A percentile compares a stretch with the other conserved stretches of the same genome.
These are phyloP conservation scores for Haplosporangium sp. DNA, from an alignment of 371 early-diverging fungal genomes.

Conservation along the genomic window DNA sequence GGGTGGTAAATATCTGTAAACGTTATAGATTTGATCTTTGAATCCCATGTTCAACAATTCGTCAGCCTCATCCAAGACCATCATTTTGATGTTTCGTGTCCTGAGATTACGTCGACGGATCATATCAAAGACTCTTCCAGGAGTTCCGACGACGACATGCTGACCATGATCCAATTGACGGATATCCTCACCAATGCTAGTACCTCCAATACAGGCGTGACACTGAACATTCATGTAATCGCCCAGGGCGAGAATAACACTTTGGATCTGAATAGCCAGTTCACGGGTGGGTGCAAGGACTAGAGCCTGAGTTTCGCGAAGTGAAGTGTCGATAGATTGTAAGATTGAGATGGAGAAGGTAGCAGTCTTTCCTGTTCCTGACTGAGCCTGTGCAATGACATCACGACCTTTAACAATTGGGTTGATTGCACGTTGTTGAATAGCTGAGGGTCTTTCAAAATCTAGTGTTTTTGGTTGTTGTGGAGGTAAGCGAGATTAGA, in stretches of 20 bases:
- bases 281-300: constrained; percentile 99
- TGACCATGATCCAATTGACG: constrained; percentile 87
- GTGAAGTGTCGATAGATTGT: constrained; percentile 89
- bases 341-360: constrained; percentile 99
- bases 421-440: constrained; percentile 98
- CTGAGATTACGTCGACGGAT: constrained; percentile 91
- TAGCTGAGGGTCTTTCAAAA: constrained; percentile 95
- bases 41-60: constrained; percentile 98
- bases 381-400: constrained; percentile 99
- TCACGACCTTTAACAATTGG: constrained; percentile 95
- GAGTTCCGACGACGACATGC: constrained; percentile 99
- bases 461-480: constrained; percentile 35
- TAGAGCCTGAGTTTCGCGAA: constrained; percentile 95
- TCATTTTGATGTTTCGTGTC: constrained; percentile 93
- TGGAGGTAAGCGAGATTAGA: neutral
- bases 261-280: constrained; percentile 97
- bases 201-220: constrained; percentile 99
- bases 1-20: constrained; percentile 95
- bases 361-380: constrained; percentile 99
- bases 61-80: constrained; percentile 99
- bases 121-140: constrained; percentile 99
- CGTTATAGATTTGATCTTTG: constrained; percentile 98
- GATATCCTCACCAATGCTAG: constrained; percentile 92
- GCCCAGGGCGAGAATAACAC: constrained; percentile 91
- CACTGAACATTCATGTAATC: constrained; percentile 95